Percentiles rank a stretch among this genome's conserved stretches.
Evolutionary conservation across 1,284 basidiomycete species (phyloP).

Genomic region (Farysia itapuensis): DNA sequence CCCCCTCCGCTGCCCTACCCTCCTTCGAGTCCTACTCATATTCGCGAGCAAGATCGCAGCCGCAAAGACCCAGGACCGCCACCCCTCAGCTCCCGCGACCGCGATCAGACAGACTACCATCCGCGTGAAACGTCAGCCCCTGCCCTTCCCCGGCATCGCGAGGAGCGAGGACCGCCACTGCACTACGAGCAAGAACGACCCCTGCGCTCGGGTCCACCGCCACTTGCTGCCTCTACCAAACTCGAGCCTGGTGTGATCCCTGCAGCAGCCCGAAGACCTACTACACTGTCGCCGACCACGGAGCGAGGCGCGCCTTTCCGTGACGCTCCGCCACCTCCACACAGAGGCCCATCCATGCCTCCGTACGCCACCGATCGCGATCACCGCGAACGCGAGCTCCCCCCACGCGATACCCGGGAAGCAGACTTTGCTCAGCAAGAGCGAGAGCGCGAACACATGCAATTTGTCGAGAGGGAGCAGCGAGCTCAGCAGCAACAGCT

Average conservation of each 20-base stretch:
- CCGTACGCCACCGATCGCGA: slow-evolving; percentile 23
- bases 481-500: slow-evolving; percentile 12
- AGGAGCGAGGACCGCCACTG: slow-evolving; percentile 2
- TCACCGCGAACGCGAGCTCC: slow-evolving; percentile 12
- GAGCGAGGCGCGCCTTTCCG: slow-evolving; percentile 14
- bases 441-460: slow-evolving; percentile 6
- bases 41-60: slow-evolving; percentile 25
- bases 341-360: slow-evolving; percentile 20
- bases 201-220: slow-evolving; percentile 15
- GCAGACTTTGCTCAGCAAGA: too few species aligned
- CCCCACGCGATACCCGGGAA: too few species aligned
- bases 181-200: slow-evolving; percentile 29
- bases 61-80: slow-evolving; percentile 6
- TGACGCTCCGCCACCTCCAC: slow-evolving; percentile 2
- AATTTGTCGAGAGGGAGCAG: slow-evolving; percentile 21
- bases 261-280: slow-evolving; percentile 5
- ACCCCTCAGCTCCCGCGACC: background rate
- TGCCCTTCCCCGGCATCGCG: slow-evolving; percentile 7
- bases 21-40: slow-evolving; percentile 28
- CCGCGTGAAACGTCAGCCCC: slow-evolving; percentile 21
- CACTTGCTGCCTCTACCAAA: slow-evolving; percentile 7
- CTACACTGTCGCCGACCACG: slow-evolving; percentile 19
- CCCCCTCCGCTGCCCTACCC: slow-evolving; percentile 31
- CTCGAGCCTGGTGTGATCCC: slow-evolving; percentile 9
- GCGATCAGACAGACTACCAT: background rate